Percentiles rank a stretch among this genome's conserved stretches.
phyloP scores from a whole-genome alignment of 2,329 filamentous ascomycete genomes.

The Colletotrichum cordylinicola region DNA sequence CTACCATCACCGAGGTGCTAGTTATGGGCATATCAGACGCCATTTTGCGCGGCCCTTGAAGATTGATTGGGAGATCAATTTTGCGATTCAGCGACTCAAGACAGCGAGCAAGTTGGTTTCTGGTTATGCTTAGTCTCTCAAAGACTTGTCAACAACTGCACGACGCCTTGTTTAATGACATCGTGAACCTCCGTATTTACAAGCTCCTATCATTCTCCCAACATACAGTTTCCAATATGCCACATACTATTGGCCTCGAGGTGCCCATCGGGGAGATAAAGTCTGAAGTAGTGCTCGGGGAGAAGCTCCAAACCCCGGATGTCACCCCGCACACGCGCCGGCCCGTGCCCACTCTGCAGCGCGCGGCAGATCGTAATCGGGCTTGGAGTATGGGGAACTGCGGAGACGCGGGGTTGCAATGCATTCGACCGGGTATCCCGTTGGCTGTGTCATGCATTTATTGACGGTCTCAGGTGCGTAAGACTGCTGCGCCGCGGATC shows the following conservation, averaged over 20 bases:
- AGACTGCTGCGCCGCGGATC: neutral
- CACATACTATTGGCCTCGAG: neutral
- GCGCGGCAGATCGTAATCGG: neutral
- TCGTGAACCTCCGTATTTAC: neutral
- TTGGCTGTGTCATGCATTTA: neutral
- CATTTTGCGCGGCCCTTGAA: neutral
- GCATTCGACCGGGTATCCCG: neutral
- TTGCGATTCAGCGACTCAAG: neutral
- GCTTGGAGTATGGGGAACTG: neutral
- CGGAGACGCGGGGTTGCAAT: neutral
- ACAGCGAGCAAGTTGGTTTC: neutral
- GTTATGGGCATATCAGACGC: neutral
- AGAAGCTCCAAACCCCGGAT: slow-evolving; percentile 9
- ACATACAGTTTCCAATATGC: neutral
- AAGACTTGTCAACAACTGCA: neutral
- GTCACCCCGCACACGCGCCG: neutral
- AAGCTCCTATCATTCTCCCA: neutral
- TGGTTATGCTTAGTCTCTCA: neutral
- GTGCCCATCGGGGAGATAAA: neutral
- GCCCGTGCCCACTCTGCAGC: neutral
- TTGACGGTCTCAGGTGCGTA: neutral
- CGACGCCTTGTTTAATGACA: neutral
- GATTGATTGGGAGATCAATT: neutral
- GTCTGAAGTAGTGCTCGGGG: neutral
- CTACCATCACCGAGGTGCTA: neutral